phyloP scores from a whole-genome alignment of 345 rosid species.

The Anacardium occidentale region DNA sequence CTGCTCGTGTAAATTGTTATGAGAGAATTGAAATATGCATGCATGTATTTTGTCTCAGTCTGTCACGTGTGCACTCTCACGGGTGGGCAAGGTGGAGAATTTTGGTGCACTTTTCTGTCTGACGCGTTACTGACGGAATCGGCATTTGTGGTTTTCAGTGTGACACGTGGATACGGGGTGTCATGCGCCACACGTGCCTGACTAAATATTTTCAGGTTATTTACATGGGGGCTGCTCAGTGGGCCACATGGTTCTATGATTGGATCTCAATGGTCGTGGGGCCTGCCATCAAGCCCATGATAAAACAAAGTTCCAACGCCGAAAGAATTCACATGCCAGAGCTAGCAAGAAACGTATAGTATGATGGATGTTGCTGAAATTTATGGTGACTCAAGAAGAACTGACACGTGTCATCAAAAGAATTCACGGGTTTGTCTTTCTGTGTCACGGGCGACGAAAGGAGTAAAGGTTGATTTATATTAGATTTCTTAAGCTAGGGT shows the following conservation, averaged over 20 bases:
- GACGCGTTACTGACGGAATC: background rate
- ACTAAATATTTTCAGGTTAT: background rate
- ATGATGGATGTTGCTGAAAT: background rate
- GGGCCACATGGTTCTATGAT: constrained; percentile 11
- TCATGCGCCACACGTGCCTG: constrained; percentile 10
- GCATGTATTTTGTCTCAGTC: constrained; percentile 30
- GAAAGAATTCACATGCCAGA: constrained; percentile 31
- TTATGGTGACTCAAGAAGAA: background rate
- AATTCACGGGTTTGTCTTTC: constrained; percentile 55
- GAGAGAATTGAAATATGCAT: too few species aligned
- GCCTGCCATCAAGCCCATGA: too few species aligned
- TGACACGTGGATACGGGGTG: constrained; percentile 26
- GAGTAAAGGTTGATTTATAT: constrained; percentile 20
- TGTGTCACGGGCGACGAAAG: constrained; percentile 42
- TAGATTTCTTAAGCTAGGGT: constrained; percentile 27
- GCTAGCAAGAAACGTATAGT: background rate
- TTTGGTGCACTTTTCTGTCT: constrained; percentile 20
- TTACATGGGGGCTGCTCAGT: background rate
- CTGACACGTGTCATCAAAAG: constrained; percentile 45
- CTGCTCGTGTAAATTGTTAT: too few species aligned
- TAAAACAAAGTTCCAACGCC: constrained; percentile 9
- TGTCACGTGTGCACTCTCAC: constrained; percentile 44
- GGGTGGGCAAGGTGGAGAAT: constrained; percentile 26
- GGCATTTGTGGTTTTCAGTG: constrained; percentile 24
- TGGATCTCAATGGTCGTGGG: background rate